phyloP scores from a whole-genome alignment of 345 rosid species.

The Zanthoxylum bungeanum region DNA sequence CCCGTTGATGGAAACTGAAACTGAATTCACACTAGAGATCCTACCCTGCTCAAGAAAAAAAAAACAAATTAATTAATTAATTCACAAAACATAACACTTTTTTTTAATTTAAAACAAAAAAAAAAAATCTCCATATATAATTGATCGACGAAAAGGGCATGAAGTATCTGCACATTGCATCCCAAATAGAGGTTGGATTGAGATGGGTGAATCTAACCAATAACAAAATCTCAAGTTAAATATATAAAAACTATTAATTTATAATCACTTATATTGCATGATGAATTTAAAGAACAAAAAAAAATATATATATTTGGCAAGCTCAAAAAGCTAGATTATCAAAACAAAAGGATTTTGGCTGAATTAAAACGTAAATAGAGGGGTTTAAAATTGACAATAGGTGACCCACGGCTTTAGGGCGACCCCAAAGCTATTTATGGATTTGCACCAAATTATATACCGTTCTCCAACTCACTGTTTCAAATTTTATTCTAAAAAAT shows the following conservation, averaged over 20 bases:
- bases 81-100: neutral
- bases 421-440: no score
- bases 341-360: no score
- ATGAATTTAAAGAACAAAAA: neutral
- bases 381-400: no score
- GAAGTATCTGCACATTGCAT: neutral
- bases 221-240: no score
- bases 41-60: constrained; percentile 29
- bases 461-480: no score
- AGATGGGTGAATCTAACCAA: neutral
- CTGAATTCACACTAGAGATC: constrained; percentile 30
- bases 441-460: no score
- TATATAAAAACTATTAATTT: no score
- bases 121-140: neutral
- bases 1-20: constrained; percentile 27
- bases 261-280: neutral
- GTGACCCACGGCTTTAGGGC: no score
- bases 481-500: no score
- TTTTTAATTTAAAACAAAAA: no score
- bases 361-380: no score
- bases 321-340: no score
- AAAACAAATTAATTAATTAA: neutral
- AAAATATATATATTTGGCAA: neutral
- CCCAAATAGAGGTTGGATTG: neutral
- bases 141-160: neutral